Percentiles rank a stretch among this genome's conserved stretches.
Evolutionary conservation across 495 filamentous ascomycete genomes (phyloP).

Genomic region (Penicillium mononematosum): DNA sequence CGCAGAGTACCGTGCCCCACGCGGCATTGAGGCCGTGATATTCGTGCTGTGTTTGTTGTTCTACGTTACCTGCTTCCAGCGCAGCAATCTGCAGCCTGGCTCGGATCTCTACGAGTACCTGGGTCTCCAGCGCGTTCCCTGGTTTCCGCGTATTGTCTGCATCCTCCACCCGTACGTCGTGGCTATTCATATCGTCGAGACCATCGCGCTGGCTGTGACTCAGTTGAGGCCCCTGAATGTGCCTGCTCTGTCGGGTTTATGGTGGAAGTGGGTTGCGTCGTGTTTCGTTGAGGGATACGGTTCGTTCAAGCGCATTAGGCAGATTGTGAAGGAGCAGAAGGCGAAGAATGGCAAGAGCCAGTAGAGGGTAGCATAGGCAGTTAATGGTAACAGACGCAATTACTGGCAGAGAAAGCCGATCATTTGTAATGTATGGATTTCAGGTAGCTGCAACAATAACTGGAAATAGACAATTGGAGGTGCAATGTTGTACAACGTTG

Average conservation of each 20-base stretch:
- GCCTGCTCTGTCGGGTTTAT: slow-evolving; percentile 48
- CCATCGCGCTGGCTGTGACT: slow-evolving; percentile 44
- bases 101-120: slow-evolving; percentile 50
- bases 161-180: slow-evolving; percentile 50
- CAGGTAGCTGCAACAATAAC: background rate
- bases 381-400: background rate
- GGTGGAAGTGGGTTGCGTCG: slow-evolving; percentile 61
- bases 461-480: background rate
- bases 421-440: background rate
- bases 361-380: slow-evolving; percentile 6
- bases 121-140: slow-evolving; percentile 45
- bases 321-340: slow-evolving; percentile 51
- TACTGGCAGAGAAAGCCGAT: background rate
- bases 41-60: slow-evolving; percentile 48
- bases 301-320: slow-evolving; percentile 54
- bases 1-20: slow-evolving; percentile 53
- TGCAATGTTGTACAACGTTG: background rate
- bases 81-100: slow-evolving; percentile 56
- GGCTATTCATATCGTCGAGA: slow-evolving; percentile 55
- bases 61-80: slow-evolving; percentile 44
- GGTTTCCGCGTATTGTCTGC: slow-evolving; percentile 51
- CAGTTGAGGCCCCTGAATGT: slow-evolving; percentile 51
- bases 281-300: slow-evolving; percentile 60
- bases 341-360: slow-evolving; percentile 42
- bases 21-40: slow-evolving; percentile 34